Conservation (phyloP, 805 yeast species). For the Scheffersomyces coipomensis region DNA sequence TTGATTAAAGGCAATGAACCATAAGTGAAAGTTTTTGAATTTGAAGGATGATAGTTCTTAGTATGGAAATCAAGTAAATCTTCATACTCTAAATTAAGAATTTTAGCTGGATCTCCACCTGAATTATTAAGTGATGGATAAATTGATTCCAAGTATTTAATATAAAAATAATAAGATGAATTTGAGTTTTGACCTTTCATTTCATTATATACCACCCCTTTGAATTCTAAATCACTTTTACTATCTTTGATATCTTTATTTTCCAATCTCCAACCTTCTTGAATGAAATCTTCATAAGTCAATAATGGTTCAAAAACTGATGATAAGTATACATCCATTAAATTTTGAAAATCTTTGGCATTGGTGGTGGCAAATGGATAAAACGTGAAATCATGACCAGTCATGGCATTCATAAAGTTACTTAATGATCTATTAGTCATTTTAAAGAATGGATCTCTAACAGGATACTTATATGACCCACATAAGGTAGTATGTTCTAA, state of each 20-base stretch:
- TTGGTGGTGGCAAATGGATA: slow-evolving; percentile 97
- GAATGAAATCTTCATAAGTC: slow-evolving; percentile 77
- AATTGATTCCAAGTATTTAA: slow-evolving; percentile 75
- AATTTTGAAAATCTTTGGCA: slow-evolving; percentile 70
- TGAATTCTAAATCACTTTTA: slow-evolving; percentile 63
- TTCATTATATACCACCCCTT: slow-evolving; percentile 97
- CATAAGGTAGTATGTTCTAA: slow-evolving; percentile 94
- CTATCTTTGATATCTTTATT: slow-evolving; percentile 59
- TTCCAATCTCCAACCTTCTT: slow-evolving; percentile 98
- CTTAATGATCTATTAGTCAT: slow-evolving; percentile 94
- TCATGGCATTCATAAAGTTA: slow-evolving; percentile 98
- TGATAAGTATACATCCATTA: slow-evolving; percentile 85
- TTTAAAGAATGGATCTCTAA: slow-evolving; percentile 95
- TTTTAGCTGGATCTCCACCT: slow-evolving; percentile 89
- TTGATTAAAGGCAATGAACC: slow-evolving; percentile 69
- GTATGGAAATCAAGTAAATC: slow-evolving; percentile 78
- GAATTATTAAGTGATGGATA: slow-evolving; percentile 86
- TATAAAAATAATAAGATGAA: slow-evolving; percentile 81
- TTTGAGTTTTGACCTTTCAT: slow-evolving; percentile 98
- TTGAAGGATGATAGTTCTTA: slow-evolving; percentile 83
- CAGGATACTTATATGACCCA: slow-evolving; percentile 89
- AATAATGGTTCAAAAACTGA: slow-evolving; percentile 82
- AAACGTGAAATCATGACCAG: slow-evolving; percentile 94
- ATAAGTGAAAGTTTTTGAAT: slow-evolving; percentile 82
- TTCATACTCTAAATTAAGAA: slow-evolving; percentile 71